Base-by-base conservation (phyloP, 1,139 yeast species). In the Hansenula lynferdii region DNA sequence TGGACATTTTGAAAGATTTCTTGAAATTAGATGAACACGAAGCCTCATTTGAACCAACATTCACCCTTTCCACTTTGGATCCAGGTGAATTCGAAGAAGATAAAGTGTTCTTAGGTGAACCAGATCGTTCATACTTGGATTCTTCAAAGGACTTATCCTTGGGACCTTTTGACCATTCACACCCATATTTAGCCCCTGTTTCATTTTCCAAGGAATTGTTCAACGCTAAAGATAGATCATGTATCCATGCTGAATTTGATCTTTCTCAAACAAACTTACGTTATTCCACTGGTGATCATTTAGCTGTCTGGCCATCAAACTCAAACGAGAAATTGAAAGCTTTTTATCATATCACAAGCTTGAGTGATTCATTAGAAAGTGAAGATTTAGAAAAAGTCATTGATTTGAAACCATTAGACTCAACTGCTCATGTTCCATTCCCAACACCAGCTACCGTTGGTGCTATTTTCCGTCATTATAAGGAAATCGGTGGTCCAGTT, bases 301-400 rank as follows among this genome's bases (percentile, higher is more conserved):
- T 92, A 51, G 97, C 96, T 11, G 69, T 92, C 43, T 85, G 97
- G 95, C 92, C 97, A 29, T 86, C 94, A 30, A 92, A 92, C 62
- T 70, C 95, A 5, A 72, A 82, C 56, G 87, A 81, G 56, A 80
- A 85, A 54, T 81, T 89, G 31, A 70, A 67, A 16, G 68, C 71
- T 31, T 84, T 92, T 52, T 64, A 84, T 45, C 54, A 67, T 36
- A 79, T 85, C 9, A 77, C 90, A 47, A 83, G 77, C 28, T 69
- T 92, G 45, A 54, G 62, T 22, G 70, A 67, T 30, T 77, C 76
- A 51, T 69, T 69, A n/a, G n/a, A n/a, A n/a, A n/a, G n/a, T n/a
- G n/a, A n/a, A n/a, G n/a, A n/a, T n/a, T n/a, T n/a, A 44, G 68
- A 79, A 41, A 56, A 60, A 4, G 84, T 85, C 7, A 76, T 89